These are phyloP conservation scores for Phytopythium chamaehyphon DNA, from an alignment of 352 stramenopile genomes.

Conservation along the genomic window DNA sequence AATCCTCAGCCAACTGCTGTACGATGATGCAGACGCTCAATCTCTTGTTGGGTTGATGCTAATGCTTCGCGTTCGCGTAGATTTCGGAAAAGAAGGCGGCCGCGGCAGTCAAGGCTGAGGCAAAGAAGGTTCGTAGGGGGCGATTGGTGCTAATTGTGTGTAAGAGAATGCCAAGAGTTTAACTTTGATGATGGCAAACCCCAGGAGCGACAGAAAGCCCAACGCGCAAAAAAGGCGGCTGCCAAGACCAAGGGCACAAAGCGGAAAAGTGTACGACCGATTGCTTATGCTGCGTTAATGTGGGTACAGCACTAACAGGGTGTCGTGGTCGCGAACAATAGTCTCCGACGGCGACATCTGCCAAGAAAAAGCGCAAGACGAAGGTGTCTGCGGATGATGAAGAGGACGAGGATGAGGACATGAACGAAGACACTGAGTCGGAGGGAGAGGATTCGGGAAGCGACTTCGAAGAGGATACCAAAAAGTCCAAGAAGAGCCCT, in stretches of 20 bases:
- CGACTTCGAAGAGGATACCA: constrained; percentile 51
- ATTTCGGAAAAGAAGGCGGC: constrained; percentile 27
- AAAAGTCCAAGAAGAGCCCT: constrained; percentile 31
- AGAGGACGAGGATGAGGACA: constrained; percentile 34
- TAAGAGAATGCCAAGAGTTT: not conserved
- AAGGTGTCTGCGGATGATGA: constrained; percentile 22
- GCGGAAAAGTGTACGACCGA: constrained; percentile 23
- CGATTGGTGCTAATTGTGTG: not conserved
- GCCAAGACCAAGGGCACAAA: constrained; percentile 32
- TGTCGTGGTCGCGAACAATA: not conserved
- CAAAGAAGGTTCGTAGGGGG: constrained; percentile 21
- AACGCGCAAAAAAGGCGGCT: constrained; percentile 27
- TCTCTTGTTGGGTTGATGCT: constrained; percentile 3
- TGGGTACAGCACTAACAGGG: not conserved
- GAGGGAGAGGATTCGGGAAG: constrained; percentile 60
- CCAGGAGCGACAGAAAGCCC: constrained; percentile 8
- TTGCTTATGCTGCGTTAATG: not conserved
- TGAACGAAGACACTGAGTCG: constrained; percentile 42
- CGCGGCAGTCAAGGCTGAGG: constrained; percentile 22
- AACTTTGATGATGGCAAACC: not conserved
- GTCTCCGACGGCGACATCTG: constrained; percentile 12
- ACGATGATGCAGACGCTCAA: not conserved
- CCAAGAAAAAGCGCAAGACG: constrained; percentile 46
- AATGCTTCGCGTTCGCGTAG: constrained; percentile 8
- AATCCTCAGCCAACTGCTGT: constrained; percentile 59